Evolutionary conservation across 2,329 filamentous ascomycete genomes (phyloP).

Genomic region (Fusarium veterinarium): DNA sequence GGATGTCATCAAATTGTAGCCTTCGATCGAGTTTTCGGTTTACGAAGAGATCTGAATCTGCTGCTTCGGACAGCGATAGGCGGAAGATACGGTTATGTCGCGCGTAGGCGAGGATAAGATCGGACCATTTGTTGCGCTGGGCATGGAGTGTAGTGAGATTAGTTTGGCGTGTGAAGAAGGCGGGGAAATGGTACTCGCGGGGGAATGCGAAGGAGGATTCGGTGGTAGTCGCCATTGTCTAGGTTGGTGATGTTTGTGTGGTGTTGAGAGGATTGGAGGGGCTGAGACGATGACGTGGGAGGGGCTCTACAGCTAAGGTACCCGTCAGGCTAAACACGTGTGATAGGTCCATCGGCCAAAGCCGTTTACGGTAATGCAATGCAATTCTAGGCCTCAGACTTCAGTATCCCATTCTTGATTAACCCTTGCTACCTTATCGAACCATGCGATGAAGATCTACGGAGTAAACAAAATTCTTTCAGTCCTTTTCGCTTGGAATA

Average conservation of each 20-base stretch:
- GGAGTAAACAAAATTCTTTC: not conserved
- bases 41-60: slow-evolving; percentile 66
- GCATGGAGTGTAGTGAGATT: slow-evolving; percentile 78
- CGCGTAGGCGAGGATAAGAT: slow-evolving; percentile 86
- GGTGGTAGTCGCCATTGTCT: slow-evolving; percentile 21
- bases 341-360: not conserved
- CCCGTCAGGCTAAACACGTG: slow-evolving; percentile 15
- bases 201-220: slow-evolving; percentile 65
- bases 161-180: slow-evolving; percentile 86
- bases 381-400: not conserved
- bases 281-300: slow-evolving; percentile 32
- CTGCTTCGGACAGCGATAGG: slow-evolving; percentile 71
- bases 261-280: slow-evolving; percentile 26
- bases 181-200: slow-evolving; percentile 78
- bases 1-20: slow-evolving; percentile 62
- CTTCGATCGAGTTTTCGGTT: slow-evolving; percentile 66
- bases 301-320: slow-evolving; percentile 14
- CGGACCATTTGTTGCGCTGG: slow-evolving; percentile 87
- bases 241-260: slow-evolving; percentile 21
- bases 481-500: not conserved
- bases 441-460: not conserved
- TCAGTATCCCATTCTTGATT: not conserved
- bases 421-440: not conserved
- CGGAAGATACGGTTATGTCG: slow-evolving; percentile 80
- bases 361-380: not conserved